phyloP scores from a whole-genome alignment of 2,329 filamentous ascomycete species.

The Clonostachys sp. region DNA sequence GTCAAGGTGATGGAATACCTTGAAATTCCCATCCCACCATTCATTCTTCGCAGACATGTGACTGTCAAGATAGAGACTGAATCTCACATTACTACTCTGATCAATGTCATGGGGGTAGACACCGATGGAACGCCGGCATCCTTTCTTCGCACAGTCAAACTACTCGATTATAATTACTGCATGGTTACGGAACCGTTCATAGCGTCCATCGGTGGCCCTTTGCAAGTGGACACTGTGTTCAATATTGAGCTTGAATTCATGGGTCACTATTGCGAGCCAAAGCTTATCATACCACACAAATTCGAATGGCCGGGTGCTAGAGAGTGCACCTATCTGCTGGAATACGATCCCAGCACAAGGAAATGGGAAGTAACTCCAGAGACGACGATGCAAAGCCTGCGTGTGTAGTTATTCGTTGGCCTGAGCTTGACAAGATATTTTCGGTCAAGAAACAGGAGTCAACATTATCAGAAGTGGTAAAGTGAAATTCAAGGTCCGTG shows the following conservation, averaged over 20 bases:
- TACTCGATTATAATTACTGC: too few relatives aligned
- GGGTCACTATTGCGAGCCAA: constrained; percentile 39
- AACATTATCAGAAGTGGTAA: too few relatives aligned
- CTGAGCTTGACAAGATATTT: too few relatives aligned
- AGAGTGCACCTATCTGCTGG: too few relatives aligned
- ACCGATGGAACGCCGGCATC: constrained; percentile 32
- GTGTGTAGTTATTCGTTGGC: too few relatives aligned
- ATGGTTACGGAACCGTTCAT: constrained; percentile 25
- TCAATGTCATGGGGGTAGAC: constrained; percentile 28
- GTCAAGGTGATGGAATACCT: constrained; percentile 30
- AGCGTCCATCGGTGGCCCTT: too few relatives aligned
- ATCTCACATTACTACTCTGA: constrained; percentile 11
- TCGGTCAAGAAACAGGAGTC: too few relatives aligned
- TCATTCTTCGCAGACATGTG: constrained; percentile 27
- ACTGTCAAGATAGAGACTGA: constrained; percentile 15
- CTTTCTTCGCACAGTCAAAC: constrained; percentile 25
- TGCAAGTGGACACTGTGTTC: constrained; percentile 8
- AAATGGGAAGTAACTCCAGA: too few relatives aligned
- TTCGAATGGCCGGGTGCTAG: too few relatives aligned
- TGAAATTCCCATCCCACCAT: constrained; percentile 24
- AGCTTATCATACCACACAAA: constrained; percentile 10
- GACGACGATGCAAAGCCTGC: too few relatives aligned
- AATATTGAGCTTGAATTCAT: constrained; percentile 38
- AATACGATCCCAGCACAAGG: too few relatives aligned
- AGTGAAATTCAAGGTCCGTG: too few relatives aligned